Base-by-base conservation (phyloP, 345 rosid species). In the Linum lewisii region DNA sequence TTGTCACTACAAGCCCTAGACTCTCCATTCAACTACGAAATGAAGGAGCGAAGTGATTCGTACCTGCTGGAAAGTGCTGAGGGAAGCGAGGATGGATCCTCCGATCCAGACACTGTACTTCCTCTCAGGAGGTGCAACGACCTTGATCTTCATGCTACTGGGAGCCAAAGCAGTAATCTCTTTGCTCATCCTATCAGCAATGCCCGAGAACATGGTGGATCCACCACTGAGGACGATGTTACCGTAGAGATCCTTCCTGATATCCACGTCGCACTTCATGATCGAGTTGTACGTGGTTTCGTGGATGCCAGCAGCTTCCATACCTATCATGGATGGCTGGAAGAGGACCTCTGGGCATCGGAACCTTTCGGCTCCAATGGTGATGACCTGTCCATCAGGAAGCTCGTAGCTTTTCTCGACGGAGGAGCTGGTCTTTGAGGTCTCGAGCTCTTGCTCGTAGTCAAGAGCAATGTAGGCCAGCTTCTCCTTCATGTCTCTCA, bases 21-120 rank as follows among this genome's bases (percentile, higher is more conserved):
- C n/a, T n/a, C n/a, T n/a, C n/a, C n/a, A n/a, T n/a, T 50, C 53
- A 1, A 50, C 19, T 10, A 29, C 34, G 34, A 29, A 29, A 4
- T 8, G 34, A 29, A 29, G 7, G 34, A 29, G 4, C 34, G 34
- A 29, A 16, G 18, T 11, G 47, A 42, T 16, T 42, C 34, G 14
- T 52, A 52, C 56, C 56, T 52, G 56, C 56, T 52, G 56, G 56
- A 52, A 52, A 20, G 56, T 52, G 56, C 56, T 52, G 56, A 52
- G 56, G 56, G 56, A 52, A 20, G 56, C 56, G 21, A 52, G 25
- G 25, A 52, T 52, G 24, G 56, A 52, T 9, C 56, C 56, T n/a
- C 56, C 56, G 6, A 52, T 52, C 56, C 56, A 52, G 56, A 52
- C 56, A 52, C 56, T 52, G 56, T 52, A 52, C 25, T 52, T 52